phyloP scores from a whole-genome alignment of 768 basidiomycete genomes.

The Daedaleopsis nitida region DNA sequence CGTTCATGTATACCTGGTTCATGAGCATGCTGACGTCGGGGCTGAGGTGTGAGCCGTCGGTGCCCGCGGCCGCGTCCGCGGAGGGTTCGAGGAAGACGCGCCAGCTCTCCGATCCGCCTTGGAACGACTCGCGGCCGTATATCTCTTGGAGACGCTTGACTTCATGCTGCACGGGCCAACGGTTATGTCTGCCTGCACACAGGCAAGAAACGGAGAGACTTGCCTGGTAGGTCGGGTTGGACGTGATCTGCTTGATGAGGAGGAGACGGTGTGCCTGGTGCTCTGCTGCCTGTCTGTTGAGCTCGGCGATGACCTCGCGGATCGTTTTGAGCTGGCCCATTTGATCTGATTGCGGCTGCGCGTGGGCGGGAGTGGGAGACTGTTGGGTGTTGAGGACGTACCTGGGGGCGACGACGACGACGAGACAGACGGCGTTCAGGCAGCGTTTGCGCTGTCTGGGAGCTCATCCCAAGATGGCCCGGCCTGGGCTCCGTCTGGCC shows the following conservation, averaged over 20 bases:
- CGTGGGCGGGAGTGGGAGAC: background rate
- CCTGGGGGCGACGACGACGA: background rate
- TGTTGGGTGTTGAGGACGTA: background rate
- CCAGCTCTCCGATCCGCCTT: constrained; percentile 14
- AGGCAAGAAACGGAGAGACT: background rate
- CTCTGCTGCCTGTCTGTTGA: constrained; percentile 22
- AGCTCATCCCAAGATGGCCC: background rate
- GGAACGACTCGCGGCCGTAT: constrained; percentile 12
- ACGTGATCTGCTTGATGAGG: constrained; percentile 22
- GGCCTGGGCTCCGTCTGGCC: background rate
- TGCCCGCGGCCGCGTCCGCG: background rate
- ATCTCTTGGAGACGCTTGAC: constrained; percentile 14
- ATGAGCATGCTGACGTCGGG: constrained; percentile 18
- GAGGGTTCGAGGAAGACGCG: constrained; percentile 18
- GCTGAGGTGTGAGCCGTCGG: constrained; percentile 13
- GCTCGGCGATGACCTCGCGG: constrained; percentile 24
- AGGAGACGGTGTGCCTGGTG: constrained; percentile 18
- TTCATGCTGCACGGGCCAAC: constrained; percentile 1
- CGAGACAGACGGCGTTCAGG: background rate
- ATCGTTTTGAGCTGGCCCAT: constrained; percentile 21
- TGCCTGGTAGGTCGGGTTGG: constrained; percentile 24
- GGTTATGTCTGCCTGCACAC: background rate
- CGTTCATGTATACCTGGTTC: constrained; percentile 21
- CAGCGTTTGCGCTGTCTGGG: background rate
- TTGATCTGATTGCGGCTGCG: background rate